phyloP scores from a whole-genome alignment of 495 filamentous ascomycete species.

The Penicillium maclennaniae region DNA sequence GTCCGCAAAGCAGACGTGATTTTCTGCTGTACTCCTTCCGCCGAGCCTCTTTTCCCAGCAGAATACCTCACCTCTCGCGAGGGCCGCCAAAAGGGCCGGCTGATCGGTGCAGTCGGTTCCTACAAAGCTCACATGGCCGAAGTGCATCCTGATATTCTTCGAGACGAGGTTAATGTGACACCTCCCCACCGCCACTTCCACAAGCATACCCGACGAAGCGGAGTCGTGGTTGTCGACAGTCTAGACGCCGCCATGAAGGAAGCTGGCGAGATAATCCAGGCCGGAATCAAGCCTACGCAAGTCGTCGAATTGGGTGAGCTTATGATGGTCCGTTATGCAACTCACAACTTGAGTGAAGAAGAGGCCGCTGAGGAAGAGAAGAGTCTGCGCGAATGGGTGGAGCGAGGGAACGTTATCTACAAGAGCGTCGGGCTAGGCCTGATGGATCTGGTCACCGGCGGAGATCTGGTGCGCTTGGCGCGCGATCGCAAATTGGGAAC shows the following conservation, averaged over 20 bases:
- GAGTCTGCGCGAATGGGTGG: conserved; percentile 65
- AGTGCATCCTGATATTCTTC: conserved; percentile 69
- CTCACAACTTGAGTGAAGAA: conserved; percentile 27
- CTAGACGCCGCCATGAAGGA: conserved; percentile 75
- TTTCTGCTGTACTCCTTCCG: conserved; percentile 72
- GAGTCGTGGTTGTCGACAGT: conserved; percentile 79
- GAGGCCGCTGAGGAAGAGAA: conserved; percentile 46
- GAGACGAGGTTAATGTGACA: conserved; percentile 57
- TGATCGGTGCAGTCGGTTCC: conserved; percentile 76
- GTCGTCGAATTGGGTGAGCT: conserved; percentile 85
- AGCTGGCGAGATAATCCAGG: conserved; percentile 84
- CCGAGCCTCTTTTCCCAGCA: conserved; percentile 58
- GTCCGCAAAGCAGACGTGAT: conserved; percentile 70
- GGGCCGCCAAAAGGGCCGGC: conserved; percentile 68
- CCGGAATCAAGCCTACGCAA: conserved; percentile 63
- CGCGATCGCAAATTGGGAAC: conserved; percentile 69
- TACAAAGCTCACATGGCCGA: conserved; percentile 87
- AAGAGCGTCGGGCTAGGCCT: conserved; percentile 46
- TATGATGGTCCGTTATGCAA: conserved; percentile 62
- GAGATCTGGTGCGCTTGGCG: conserved; percentile 70
- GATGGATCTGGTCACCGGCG: conserved; percentile 61
- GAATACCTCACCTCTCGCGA: conserved; percentile 62
- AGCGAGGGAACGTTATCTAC: conserved; percentile 69
- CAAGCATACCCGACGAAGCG: conserved; percentile 66
- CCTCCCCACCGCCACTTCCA: conserved; percentile 59